phyloP scores from a whole-genome alignment of 1,284 basidiomycete species.

The Flammula alnicola region DNA sequence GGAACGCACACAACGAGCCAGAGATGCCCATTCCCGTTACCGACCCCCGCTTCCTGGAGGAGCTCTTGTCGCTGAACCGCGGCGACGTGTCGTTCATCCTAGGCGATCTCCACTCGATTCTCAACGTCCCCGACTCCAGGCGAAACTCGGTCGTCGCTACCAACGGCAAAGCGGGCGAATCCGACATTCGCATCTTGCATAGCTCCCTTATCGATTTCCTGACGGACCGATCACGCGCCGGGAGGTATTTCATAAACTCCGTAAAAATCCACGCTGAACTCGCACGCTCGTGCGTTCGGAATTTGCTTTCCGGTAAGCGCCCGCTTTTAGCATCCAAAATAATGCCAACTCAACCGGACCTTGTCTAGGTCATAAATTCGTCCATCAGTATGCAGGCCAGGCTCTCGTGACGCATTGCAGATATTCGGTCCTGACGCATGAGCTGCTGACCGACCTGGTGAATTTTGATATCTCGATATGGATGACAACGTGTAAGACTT shows the following conservation, averaged over 20 bases:
- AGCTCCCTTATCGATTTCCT: constrained; percentile 30
- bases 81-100: constrained; percentile 29
- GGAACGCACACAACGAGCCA: constrained; percentile 8
- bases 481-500: constrained; percentile 27
- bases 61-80: constrained; percentile 27
- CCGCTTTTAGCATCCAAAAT: background rate
- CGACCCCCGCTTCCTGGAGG: constrained; percentile 28
- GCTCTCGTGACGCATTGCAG: constrained; percentile 30
- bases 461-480: constrained; percentile 26
- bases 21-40: constrained; percentile 25
- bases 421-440: constrained; percentile 29
- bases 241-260: constrained; percentile 28
- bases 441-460: constrained; percentile 24
- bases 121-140: constrained; percentile 27
- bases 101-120: constrained; percentile 26
- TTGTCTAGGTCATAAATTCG: constrained; percentile 27
- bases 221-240: constrained; percentile 28
- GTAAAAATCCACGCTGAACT: constrained; percentile 31
- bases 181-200: constrained; percentile 27
- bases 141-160: constrained; percentile 8
- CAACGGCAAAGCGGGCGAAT: constrained; percentile 12
- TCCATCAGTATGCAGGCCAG: constrained; percentile 31
- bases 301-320: constrained; percentile 24
- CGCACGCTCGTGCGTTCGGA: constrained; percentile 26
- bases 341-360: background rate